phyloP scores from a whole-genome alignment of 2,329 filamentous ascomycete species.

The Neonectria sp. region DNA sequence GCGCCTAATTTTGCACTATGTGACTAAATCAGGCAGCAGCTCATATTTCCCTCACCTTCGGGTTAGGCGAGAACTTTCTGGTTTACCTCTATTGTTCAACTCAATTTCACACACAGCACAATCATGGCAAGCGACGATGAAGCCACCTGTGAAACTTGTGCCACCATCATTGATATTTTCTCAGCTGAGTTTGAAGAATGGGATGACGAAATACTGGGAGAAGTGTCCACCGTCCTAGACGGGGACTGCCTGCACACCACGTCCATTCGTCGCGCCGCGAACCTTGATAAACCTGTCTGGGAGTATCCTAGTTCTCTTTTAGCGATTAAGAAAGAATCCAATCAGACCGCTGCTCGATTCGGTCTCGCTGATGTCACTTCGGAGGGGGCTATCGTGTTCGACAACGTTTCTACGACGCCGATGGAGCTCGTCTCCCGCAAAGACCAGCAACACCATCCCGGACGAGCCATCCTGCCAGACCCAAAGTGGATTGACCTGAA shows the following conservation, averaged over 20 bases:
- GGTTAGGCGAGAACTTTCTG: background rate
- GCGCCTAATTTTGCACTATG: too few species aligned
- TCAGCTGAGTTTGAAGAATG: conserved; percentile 26
- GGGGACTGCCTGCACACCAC: conserved; percentile 26
- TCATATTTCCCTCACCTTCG: background rate
- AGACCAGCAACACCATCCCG: conserved; percentile 1
- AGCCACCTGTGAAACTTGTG: conserved; percentile 18
- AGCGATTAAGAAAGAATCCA: conserved; percentile 25
- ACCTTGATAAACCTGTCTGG: conserved; percentile 21
- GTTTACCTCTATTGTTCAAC: background rate
- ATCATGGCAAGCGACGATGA: background rate
- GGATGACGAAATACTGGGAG: conserved; percentile 27
- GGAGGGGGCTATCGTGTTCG: conserved; percentile 19
- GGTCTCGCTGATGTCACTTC: conserved; percentile 18
- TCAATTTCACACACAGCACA: background rate
- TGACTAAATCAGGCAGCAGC: background rate
- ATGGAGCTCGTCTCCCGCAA: conserved; percentile 26
- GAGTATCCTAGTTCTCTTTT: conserved; percentile 20
- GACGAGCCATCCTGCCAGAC: conserved; percentile 21
- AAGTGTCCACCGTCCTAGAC: conserved; percentile 11
- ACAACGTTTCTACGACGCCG: conserved; percentile 26
- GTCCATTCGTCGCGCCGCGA: conserved; percentile 22
- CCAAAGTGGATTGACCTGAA: conserved; percentile 27
- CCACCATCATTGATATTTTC: conserved; percentile 28
- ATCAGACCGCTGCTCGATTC: conserved; percentile 21